Conservation (phyloP, 176 grass and related monocot genomes). For the Bromus sterilis region DNA sequence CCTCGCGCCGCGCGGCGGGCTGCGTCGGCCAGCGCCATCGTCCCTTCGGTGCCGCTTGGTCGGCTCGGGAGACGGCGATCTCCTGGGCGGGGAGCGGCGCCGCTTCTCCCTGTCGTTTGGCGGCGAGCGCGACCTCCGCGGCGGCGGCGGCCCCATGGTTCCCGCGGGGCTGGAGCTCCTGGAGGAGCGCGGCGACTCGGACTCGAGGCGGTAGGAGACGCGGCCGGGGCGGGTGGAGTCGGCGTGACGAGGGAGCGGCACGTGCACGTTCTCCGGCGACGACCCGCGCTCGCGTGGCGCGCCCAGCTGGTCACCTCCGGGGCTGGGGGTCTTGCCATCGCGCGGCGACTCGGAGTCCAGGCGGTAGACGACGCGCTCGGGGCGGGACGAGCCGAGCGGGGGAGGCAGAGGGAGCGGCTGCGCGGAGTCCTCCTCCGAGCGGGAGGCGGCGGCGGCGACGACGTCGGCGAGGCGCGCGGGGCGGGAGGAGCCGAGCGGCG, state of each 20-base stretch:
- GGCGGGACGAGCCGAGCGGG: background rate
- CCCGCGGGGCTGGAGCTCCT: constrained; percentile 28
- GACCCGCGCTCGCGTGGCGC: constrained; percentile 4
- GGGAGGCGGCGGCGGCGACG: background rate
- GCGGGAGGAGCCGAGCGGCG: background rate
- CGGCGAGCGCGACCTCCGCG: background rate
- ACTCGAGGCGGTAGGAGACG: constrained; percentile 14
- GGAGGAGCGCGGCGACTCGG: background rate
- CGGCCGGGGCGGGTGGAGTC: constrained; percentile 17
- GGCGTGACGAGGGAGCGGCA: constrained; percentile 14
- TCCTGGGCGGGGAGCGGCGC: constrained; percentile 32
- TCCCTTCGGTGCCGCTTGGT: constrained; percentile 53
- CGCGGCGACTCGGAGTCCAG: background rate
- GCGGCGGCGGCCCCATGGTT: background rate
- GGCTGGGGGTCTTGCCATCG: background rate
- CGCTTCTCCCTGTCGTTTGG: background rate
- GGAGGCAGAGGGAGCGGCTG: constrained; percentile 20
- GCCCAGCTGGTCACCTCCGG: background rate
- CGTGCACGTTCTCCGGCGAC: background rate
- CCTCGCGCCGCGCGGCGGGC: constrained; percentile 33
- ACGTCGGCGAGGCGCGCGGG: background rate
- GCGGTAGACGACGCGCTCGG: background rate
- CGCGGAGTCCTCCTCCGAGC: background rate
- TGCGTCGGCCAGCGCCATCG: constrained; percentile 31
- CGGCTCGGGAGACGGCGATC: constrained; percentile 32